Percentiles rank a stretch among this genome's conserved stretches.
These are phyloP conservation scores for baker's yeast (Saccharomyces cerevisiae) DNA, from an alignment of 805 yeast species.

Conservation along the genomic window DNA sequence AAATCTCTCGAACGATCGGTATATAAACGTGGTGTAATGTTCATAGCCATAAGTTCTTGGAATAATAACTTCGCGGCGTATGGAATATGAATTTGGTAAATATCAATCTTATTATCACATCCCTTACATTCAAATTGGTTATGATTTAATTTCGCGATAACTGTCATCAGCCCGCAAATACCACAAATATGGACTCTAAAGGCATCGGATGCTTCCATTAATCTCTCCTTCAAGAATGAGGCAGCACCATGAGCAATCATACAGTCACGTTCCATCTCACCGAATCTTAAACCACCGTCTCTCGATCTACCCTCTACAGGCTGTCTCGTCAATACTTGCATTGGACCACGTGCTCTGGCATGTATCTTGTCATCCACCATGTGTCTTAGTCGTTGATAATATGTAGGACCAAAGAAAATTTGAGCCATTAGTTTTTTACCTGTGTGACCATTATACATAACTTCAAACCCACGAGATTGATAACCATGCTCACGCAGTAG, in stretches of 20 bases:
- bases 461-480: conserved; percentile 97
- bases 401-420: conserved; percentile 98
- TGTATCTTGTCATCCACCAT: conserved; percentile 99
- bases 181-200: conserved; percentile 98
- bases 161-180: conserved; percentile 96
- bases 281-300: conserved; percentile 98
- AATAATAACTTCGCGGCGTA: conserved; percentile 95
- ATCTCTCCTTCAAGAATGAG: conserved; percentile 91
- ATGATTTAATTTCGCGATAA: conserved; percentile 93
- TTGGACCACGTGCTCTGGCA: conserved; percentile 98
- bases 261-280: conserved; percentile 99
- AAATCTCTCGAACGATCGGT: conserved; percentile 66
- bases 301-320: conserved; percentile 99
- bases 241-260: conserved; percentile 99
- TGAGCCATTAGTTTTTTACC: conserved; percentile 98
- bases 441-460: conserved; percentile 97
- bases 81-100: conserved; percentile 95
- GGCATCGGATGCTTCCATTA: conserved; percentile 99
- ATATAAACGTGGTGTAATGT: conserved; percentile 92
- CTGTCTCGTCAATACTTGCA: conserved; percentile 93
- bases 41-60: conserved; percentile 99
- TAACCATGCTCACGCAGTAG: conserved; percentile 91
- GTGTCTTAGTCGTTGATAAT: conserved; percentile 96
- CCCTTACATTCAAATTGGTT: conserved; percentile 97
- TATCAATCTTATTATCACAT: conserved; percentile 96